These are phyloP conservation scores for Aspergillus incahuasiensis DNA, from an alignment of 495 filamentous ascomycete species.

Conservation along the genomic window DNA sequence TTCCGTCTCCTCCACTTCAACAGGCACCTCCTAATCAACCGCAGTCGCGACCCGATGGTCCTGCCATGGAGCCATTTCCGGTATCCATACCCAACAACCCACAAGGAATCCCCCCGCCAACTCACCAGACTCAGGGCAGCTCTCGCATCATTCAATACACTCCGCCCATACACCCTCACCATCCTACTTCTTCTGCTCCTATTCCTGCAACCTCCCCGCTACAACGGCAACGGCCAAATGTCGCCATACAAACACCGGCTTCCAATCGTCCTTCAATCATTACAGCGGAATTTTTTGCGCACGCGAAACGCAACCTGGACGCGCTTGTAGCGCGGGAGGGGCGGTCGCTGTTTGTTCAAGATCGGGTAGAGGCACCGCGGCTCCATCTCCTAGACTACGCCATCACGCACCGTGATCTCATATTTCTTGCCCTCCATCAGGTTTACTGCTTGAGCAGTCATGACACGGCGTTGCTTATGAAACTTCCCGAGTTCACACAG, in stretches of 20 bases:
- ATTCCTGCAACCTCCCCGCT: background rate
- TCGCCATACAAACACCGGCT: background rate
- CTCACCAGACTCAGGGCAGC: background rate
- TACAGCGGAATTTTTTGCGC: constrained; percentile 16
- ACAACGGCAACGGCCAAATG: background rate
- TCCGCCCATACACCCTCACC: background rate
- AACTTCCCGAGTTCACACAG: constrained; percentile 12
- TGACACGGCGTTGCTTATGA: constrained; percentile 14
- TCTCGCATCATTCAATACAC: background rate
- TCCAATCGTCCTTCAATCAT: background rate
- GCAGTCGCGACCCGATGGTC: background rate
- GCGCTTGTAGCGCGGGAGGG: background rate
- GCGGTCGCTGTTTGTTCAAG: constrained; percentile 12
- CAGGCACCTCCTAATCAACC: background rate
- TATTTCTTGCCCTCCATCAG: constrained; percentile 67
- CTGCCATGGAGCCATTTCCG: background rate
- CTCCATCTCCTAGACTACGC: constrained; percentile 54
- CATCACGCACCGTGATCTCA: constrained; percentile 48
- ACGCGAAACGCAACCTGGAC: constrained; percentile 10
- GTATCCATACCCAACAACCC: background rate
- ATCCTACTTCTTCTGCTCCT: background rate
- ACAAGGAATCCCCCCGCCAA: background rate
- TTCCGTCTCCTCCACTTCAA: constrained; percentile 11
- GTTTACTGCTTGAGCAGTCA: constrained; percentile 53
- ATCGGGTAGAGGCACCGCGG: constrained; percentile 46